Percentiles rank a stretch among this genome's conserved stretches.
These are phyloP conservation scores for Ophiocordyceps camponoti-rufipedis DNA, from an alignment of 2,329 filamentous ascomycete genomes.

Conservation along the genomic window DNA sequence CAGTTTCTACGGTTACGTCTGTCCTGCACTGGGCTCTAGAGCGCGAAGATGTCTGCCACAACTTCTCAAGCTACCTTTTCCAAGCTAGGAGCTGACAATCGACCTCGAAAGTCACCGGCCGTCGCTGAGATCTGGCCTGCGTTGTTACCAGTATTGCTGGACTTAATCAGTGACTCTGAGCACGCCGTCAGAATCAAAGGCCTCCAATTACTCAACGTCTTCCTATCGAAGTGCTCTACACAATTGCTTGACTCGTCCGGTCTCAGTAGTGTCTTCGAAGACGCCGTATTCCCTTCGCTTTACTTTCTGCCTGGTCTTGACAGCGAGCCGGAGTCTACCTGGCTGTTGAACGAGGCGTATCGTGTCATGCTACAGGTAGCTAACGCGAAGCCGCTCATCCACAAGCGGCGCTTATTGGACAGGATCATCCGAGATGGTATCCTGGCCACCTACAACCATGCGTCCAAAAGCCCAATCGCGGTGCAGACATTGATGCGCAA, in stretches of 20 bases:
- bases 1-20: background rate
- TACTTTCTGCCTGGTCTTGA: conserved; percentile 62
- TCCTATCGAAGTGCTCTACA: conserved; percentile 36
- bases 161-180: conserved; percentile 46
- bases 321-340: conserved; percentile 48
- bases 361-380: conserved; percentile 43
- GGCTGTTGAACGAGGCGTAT: conserved; percentile 47
- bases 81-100: background rate
- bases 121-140: conserved; percentile 39
- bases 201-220: conserved; percentile 30
- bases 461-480: conserved; percentile 37
- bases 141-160: conserved; percentile 50
- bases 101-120: background rate
- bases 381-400: conserved; percentile 7
- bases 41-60: background rate
- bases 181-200: conserved; percentile 34
- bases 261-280: conserved; percentile 48
- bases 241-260: conserved; percentile 41
- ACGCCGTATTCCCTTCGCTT: conserved; percentile 54
- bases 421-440: conserved; percentile 37
- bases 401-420: conserved; percentile 26
- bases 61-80: background rate
- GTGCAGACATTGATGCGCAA: conserved; percentile 36
- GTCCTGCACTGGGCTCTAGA: background rate
- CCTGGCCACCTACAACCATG: conserved; percentile 35